Conservation (phyloP, 73 alveolate species). For the Paramecium biaurelia region DNA sequence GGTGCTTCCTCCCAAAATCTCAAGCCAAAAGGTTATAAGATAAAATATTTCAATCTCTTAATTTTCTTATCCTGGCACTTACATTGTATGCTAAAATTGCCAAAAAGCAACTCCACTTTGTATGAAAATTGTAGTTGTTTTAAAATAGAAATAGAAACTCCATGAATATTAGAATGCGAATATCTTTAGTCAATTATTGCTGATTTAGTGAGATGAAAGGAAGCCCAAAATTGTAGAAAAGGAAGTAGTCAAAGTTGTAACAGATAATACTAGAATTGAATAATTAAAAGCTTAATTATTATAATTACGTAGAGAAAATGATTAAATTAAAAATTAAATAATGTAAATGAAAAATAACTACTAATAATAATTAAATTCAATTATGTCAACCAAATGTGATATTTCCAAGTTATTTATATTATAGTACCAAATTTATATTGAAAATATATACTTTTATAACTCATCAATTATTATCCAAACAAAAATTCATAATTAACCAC, state of each 20-base stretch:
- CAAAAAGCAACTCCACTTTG: background rate
- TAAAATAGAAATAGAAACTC: conserved; percentile 32
- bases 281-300: background rate
- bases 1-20: background rate
- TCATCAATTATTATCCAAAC: too few species aligned
- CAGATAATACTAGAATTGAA: conserved; percentile 13
- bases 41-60: background rate
- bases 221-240: conserved; percentile 33
- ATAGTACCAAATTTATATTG: too few species aligned
- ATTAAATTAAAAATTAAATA: background rate
- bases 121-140: conserved; percentile 31
- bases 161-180: conserved; percentile 47
- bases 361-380: background rate
- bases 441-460: too few species aligned
- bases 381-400: too few species aligned
- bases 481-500: too few species aligned
- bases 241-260: background rate
- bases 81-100: background rate
- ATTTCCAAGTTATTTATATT: too few species aligned
- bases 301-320: background rate
- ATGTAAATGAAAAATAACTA: background rate
- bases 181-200: conserved; percentile 27
- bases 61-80: background rate
- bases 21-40: background rate
- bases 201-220: conserved; percentile 33